These are phyloP conservation scores for Alternaria sp. DNA, from an alignment of 2,329 filamentous ascomycete genomes.

Conservation along the genomic window DNA sequence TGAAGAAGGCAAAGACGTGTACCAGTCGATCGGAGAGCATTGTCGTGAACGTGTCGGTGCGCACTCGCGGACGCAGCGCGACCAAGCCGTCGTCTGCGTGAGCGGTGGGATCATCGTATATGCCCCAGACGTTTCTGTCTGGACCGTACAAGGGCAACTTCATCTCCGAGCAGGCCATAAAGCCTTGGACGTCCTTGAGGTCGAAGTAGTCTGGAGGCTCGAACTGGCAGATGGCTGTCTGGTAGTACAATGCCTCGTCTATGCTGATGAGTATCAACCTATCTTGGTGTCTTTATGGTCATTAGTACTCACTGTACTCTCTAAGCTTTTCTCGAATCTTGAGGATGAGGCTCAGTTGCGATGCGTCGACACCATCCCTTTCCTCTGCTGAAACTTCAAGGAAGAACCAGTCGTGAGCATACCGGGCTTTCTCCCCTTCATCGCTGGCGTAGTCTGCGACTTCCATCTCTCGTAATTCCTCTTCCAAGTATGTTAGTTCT, in stretches of 20 bases:
- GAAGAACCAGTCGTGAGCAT: neutral
- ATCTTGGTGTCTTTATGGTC: neutral
- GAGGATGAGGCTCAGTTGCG: neutral
- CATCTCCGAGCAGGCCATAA: neutral
- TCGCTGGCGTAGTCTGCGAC: neutral
- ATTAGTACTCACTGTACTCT: neutral
- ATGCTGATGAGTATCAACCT: neutral
- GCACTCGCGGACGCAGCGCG: neutral
- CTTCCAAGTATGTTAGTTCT: neutral
- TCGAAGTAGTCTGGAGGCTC: neutral
- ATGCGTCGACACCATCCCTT: neutral
- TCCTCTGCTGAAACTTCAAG: neutral
- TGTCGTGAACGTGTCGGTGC: neutral
- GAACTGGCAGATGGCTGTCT: neutral
- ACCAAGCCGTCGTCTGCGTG: neutral
- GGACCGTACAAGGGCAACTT: neutral
- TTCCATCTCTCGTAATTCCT: neutral
- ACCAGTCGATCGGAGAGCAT: neutral
- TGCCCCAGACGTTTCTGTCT: neutral
- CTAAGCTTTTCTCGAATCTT: neutral
- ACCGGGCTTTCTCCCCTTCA: neutral
- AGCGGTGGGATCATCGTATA: neutral
- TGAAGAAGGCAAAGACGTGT: neutral
- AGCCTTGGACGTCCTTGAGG: neutral
- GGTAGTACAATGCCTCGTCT: neutral